phyloP scores from a whole-genome alignment of 2,329 filamentous ascomycete genomes.

The Penicillium sp. region DNA sequence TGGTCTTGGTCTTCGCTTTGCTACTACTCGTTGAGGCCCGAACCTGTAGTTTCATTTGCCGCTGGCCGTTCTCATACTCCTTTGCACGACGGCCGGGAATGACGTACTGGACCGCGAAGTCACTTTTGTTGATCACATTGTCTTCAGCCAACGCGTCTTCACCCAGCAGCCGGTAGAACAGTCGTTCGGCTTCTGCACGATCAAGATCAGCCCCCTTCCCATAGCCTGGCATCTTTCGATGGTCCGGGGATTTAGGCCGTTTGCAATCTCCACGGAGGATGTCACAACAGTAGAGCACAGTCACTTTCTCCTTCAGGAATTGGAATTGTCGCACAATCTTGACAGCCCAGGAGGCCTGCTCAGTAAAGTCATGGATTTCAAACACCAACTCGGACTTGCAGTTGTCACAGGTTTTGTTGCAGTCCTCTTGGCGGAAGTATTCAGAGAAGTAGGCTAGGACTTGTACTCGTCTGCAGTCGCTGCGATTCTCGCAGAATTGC shows the following conservation, averaged over 20 bases:
- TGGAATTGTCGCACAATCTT: constrained; percentile 60
- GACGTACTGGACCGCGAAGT: constrained; percentile 70
- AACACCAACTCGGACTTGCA: constrained; percentile 71
- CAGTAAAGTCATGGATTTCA: constrained; percentile 70
- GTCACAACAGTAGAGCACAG: constrained; percentile 77
- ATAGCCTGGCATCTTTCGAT: constrained; percentile 55
- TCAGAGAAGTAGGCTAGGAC: constrained; percentile 95
- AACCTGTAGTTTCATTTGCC: constrained; percentile 52
- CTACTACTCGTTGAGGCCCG: constrained; percentile 45
- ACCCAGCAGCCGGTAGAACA: constrained; percentile 72
- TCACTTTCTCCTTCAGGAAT: constrained; percentile 54
- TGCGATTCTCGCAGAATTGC: constrained; percentile 83
- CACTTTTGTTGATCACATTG: constrained; percentile 60
- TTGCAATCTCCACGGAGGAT: constrained; percentile 69
- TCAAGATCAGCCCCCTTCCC: constrained; percentile 67
- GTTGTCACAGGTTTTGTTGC: constrained; percentile 78
- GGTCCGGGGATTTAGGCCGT: constrained; percentile 51
- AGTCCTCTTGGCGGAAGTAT: constrained; percentile 67
- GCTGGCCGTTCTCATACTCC: constrained; percentile 46
- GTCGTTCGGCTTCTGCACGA: constrained; percentile 71
- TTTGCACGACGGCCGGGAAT: constrained; percentile 43
- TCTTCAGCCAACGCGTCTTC: constrained; percentile 71
- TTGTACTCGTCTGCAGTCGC: constrained; percentile 81
- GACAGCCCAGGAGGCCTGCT: constrained; percentile 68
- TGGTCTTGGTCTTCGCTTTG: constrained; percentile 32